Conservation (phyloP, 306 rosid species). For the Glycine soja region DNA sequence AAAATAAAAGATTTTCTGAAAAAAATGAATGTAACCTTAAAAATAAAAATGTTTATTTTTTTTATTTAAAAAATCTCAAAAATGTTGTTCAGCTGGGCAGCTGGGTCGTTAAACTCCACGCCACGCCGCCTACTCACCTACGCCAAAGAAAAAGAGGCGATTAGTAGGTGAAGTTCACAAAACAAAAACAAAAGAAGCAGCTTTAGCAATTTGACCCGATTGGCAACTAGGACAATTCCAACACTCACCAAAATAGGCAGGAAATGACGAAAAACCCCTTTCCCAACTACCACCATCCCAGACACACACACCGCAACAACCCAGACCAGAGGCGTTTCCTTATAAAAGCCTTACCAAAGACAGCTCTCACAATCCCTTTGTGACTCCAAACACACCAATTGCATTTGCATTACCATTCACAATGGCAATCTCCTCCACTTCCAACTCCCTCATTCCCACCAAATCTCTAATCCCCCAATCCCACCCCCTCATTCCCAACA, state of each 20-base stretch:
- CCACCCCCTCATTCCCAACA: constrained; percentile 49
- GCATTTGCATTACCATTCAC: too few species aligned
- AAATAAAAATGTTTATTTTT: too few species aligned
- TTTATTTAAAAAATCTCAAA: too few species aligned
- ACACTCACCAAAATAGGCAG: neutral
- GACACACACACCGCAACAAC: neutral
- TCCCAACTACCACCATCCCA: constrained; percentile 48
- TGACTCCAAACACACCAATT: neutral
- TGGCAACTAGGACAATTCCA: neutral
- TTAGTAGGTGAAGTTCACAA: constrained; percentile 25
- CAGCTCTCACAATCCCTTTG: neutral
- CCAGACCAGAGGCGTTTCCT: neutral
- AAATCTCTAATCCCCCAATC: constrained; percentile 57
- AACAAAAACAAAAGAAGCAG: neutral
- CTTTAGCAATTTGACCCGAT: neutral
- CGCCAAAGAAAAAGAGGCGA: constrained; percentile 4
- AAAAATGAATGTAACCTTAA: too few species aligned
- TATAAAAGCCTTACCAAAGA: constrained; percentile 48
- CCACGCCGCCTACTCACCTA: neutral
- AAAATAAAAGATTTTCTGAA: too few species aligned
- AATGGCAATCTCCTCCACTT: constrained; percentile 62
- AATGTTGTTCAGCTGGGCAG: too few species aligned
- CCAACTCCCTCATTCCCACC: constrained; percentile 58
- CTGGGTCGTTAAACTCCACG: too few species aligned
- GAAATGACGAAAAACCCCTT: constrained; percentile 38